Evolutionary conservation across 129 eudicot genomes (phyloP).

Genomic region (Lonicera japonica): DNA sequence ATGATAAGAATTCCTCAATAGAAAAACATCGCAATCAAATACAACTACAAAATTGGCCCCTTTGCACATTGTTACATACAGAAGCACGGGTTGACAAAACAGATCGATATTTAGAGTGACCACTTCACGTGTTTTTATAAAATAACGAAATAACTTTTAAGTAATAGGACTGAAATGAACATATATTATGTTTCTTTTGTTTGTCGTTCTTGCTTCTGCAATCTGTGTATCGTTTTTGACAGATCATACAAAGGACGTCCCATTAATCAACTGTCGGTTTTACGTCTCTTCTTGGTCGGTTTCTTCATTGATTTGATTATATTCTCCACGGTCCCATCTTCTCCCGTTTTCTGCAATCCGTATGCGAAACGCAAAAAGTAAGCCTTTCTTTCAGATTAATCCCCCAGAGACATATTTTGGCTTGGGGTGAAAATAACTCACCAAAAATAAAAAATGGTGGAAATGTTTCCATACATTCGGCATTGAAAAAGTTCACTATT

Average conservation of each 20-base stretch:
- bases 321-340: conserved; percentile 9
- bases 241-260: background rate
- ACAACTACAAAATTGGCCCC: background rate
- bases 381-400: background rate
- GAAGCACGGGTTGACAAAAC: background rate
- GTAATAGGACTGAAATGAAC: background rate
- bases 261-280: conserved; percentile 28
- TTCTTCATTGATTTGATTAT: conserved; percentile 21
- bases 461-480: too few species aligned
- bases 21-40: background rate
- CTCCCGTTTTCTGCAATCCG: conserved; percentile 36
- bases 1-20: too few species aligned
- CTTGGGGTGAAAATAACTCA: too few species aligned
- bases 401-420: background rate
- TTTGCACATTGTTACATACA: background rate
- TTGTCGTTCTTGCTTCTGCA: background rate
- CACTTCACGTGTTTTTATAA: background rate
- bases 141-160: background rate
- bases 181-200: background rate
- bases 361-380: background rate
- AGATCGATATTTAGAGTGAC: background rate
- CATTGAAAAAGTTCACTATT: too few species aligned
- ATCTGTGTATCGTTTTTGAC: conserved; percentile 8
- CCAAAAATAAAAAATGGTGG: too few species aligned
- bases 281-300: conserved; percentile 46